phyloP scores from a whole-genome alignment of 108 stramenopile genomes.

The Fragilaria radians region DNA sequence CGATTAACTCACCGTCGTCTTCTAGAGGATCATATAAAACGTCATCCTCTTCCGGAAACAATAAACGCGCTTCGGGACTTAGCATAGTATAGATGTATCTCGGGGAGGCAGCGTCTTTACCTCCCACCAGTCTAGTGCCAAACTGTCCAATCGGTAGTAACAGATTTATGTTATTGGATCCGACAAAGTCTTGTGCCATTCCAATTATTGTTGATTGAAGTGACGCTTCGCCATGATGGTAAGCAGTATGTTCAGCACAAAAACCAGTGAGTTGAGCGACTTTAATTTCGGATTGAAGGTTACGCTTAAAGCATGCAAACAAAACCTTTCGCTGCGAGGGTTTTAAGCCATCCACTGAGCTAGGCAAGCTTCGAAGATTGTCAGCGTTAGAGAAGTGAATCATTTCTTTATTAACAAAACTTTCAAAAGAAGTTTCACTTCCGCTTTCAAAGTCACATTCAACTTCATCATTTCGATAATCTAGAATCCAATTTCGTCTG shows the following conservation, averaged over 20 bases:
- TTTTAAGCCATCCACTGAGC: constrained; percentile 97
- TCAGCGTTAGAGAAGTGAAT: constrained; percentile 94
- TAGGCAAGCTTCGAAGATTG: constrained; percentile 90
- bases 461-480: constrained; percentile 65
- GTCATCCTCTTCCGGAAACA: constrained; percentile 99
- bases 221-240: constrained; percentile 98
- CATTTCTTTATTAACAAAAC: constrained; percentile 97
- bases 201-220: constrained; percentile 91
- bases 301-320: constrained; percentile 97
- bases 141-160: constrained; percentile 96
- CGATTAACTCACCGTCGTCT: constrained; percentile 96
- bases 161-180: constrained; percentile 97
- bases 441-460: constrained; percentile 68
- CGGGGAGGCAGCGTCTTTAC: constrained; percentile 92
- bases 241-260: constrained; percentile 94
- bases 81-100: constrained; percentile 99
- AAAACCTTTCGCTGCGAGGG: constrained; percentile 98
- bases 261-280: constrained; percentile 91
- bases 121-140: constrained; percentile 94
- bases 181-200: constrained; percentile 96
- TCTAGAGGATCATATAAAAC: constrained; percentile 86
- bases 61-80: constrained; percentile 85
- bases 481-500: constrained; percentile 90
- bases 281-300: constrained; percentile 97
- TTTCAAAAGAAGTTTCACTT: constrained; percentile 71